Conservation (phyloP, 2,329 filamentous ascomycete species). For the Talaromyces piceae region DNA sequence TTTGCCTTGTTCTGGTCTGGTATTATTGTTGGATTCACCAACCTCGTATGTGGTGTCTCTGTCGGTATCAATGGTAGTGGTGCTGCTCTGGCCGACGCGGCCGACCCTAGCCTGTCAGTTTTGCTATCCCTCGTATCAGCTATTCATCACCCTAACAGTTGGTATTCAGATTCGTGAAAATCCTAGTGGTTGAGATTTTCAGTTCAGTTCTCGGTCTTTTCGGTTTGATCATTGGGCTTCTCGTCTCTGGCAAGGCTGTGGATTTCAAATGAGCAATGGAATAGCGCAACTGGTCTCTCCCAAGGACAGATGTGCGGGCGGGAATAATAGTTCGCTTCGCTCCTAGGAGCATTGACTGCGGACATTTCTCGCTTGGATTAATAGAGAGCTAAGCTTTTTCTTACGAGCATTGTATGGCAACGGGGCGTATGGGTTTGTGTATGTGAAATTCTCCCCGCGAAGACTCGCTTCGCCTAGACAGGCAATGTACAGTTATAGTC, state of each 20-base stretch:
- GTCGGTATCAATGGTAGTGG: slow-evolving; percentile 98
- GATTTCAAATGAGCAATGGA: slow-evolving; percentile 50
- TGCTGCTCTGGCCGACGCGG: slow-evolving; percentile 90
- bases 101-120: slow-evolving; percentile 77
- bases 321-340: slow-evolving; percentile 10
- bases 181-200: slow-evolving; percentile 98
- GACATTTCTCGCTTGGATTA: slow-evolving; percentile 2
- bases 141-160: slow-evolving; percentile 4
- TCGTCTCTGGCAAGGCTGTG: slow-evolving; percentile 74
- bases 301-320: slow-evolving; percentile 3
- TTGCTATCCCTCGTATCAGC: neutral
- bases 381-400: slow-evolving; percentile 14
- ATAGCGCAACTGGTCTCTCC: neutral
- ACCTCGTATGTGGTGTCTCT: slow-evolving; percentile 88
- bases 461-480: slow-evolving; percentile 15
- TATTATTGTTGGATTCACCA: slow-evolving; percentile 89
- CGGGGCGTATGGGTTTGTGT: slow-evolving; percentile 30
- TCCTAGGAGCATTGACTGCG: slow-evolving; percentile 18
- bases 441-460: slow-evolving; percentile 16
- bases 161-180: slow-evolving; percentile 78
- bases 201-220: slow-evolving; percentile 95
- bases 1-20: slow-evolving; percentile 96
- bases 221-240: slow-evolving; percentile 86
- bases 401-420: slow-evolving; percentile 31
- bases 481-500: slow-evolving; percentile 18